A percentile compares a stretch with the other conserved stretches of the same genome.
These are phyloP conservation scores for Astrothelium subdiscretum DNA, from an alignment of 495 filamentous ascomycete genomes.

Conservation along the genomic window DNA sequence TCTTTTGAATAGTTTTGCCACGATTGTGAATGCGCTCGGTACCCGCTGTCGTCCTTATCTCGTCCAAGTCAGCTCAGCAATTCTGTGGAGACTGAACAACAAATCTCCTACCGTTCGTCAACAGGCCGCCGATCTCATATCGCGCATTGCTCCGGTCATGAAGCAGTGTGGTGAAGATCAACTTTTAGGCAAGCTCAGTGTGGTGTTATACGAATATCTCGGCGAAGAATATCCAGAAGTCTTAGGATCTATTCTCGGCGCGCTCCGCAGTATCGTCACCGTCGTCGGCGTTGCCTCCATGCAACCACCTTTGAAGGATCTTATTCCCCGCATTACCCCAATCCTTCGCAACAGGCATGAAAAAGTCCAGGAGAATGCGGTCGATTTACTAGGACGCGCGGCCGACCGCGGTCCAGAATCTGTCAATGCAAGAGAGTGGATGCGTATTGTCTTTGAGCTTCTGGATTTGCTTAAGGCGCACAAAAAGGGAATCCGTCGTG, in stretches of 20 bases:
- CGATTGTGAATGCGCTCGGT: slow-evolving; percentile 90
- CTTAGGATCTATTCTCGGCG: slow-evolving; percentile 89
- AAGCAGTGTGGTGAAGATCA: slow-evolving; percentile 95
- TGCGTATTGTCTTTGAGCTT: slow-evolving; percentile 98
- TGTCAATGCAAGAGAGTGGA: slow-evolving; percentile 97
- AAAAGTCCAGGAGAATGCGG: slow-evolving; percentile 99
- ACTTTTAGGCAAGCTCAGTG: slow-evolving; percentile 87
- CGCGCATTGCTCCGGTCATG: slow-evolving; percentile 96
- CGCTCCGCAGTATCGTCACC: slow-evolving; percentile 90
- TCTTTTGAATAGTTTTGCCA: slow-evolving; percentile 97
- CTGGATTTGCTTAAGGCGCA: slow-evolving; percentile 99
- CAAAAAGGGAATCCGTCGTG: slow-evolving; percentile 97
- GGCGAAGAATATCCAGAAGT: slow-evolving; percentile 99
- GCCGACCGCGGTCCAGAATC: slow-evolving; percentile 92
- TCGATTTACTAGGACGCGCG: slow-evolving; percentile 96
- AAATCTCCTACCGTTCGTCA: slow-evolving; percentile 92
- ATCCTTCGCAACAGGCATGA: slow-evolving; percentile 98
- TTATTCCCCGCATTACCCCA: slow-evolving; percentile 88
- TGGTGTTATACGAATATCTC: slow-evolving; percentile 96
- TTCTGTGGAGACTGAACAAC: slow-evolving; percentile 97
- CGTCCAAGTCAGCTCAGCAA: slow-evolving; percentile 89
- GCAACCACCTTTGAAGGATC: slow-evolving; percentile 96
- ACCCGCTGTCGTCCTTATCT: slow-evolving; percentile 93
- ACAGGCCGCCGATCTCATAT: slow-evolving; percentile 93
- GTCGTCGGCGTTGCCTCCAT: slow-evolving; percentile 97